phyloP scores from a whole-genome alignment of 345 rosid genomes.

The Dovyalis caffra region DNA sequence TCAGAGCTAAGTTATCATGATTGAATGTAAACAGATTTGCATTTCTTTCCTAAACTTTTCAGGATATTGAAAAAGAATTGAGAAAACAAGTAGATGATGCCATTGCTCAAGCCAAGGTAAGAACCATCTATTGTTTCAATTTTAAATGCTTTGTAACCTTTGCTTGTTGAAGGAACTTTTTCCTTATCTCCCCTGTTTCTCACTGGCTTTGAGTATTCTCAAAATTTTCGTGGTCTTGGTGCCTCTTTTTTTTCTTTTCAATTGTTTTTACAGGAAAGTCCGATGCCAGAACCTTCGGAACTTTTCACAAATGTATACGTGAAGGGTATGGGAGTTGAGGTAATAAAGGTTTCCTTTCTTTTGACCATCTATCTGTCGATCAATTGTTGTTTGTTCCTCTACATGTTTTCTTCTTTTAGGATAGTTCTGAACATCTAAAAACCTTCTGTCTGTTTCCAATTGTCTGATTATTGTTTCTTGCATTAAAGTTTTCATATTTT shows the following conservation, averaged over 20 bases:
- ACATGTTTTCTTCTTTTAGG: neutral
- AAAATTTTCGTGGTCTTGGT: neutral
- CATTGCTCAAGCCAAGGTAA: conserved; percentile 95
- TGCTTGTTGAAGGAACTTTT: neutral
- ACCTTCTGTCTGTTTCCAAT: neutral
- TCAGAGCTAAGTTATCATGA: neutral
- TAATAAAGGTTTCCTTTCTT: conserved; percentile 26
- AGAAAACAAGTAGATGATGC: conserved; percentile 93
- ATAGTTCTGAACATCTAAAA: neutral
- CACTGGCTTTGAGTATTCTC: neutral
- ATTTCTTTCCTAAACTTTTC: conserved; percentile 10
- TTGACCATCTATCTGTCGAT: neutral
- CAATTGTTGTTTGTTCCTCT: neutral
- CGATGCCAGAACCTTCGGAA: conserved; percentile 89
- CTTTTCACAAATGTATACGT: conserved; percentile 77
- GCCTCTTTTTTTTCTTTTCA: conserved; percentile 1
- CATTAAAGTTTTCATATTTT: neutral
- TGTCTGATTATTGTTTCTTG: neutral
- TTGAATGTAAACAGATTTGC: neutral
- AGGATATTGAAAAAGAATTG: conserved; percentile 91
- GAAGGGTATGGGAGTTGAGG: conserved; percentile 82
- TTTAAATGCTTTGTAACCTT: neutral
- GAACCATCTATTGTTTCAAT: neutral
- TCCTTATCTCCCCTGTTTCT: neutral
- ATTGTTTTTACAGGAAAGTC: conserved; percentile 66